phyloP scores from a whole-genome alignment of 2,329 filamentous ascomycete species.

The Beauveria asiatica region DNA sequence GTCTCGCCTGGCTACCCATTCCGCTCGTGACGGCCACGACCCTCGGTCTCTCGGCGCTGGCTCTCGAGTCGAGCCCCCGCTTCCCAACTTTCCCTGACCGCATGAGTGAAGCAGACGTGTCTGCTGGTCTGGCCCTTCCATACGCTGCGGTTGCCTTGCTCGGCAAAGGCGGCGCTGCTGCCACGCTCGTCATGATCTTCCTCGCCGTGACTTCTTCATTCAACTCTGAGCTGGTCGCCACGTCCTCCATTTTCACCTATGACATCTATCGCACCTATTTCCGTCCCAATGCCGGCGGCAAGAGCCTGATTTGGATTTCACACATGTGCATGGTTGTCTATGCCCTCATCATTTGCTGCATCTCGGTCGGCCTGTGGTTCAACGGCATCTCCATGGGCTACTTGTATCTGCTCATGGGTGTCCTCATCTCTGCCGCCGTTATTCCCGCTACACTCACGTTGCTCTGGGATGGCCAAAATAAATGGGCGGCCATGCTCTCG shows the following conservation, averaged over 20 bases:
- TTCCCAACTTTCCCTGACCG: conserved; percentile 68
- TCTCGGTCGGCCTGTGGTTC: conserved; percentile 67
- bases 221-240: conserved; percentile 76
- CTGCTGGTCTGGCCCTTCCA: conserved; percentile 74
- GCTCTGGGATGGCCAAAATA: conserved; percentile 72
- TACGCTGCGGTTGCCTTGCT: conserved; percentile 78
- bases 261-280: conserved; percentile 85
- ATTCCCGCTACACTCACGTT: conserved; percentile 74
- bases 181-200: conserved; percentile 73
- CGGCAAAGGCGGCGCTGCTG: conserved; percentile 71
- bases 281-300: conserved; percentile 67
- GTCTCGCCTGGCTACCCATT: conserved; percentile 85
- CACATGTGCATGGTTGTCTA: conserved; percentile 62
- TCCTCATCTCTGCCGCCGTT: conserved; percentile 79
- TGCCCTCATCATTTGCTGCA: conserved; percentile 66
- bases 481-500: conserved; percentile 58
- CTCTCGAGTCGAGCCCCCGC: conserved; percentile 62
- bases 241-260: conserved; percentile 80
- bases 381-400: conserved; percentile 81
- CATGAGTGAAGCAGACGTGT: conserved; percentile 66
- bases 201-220: conserved; percentile 84
- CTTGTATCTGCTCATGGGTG: conserved; percentile 83
- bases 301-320: conserved; percentile 72
- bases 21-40: conserved; percentile 85
- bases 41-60: conserved; percentile 74